Base-by-base conservation (phyloP, 192 early-diverging fungal genomes). In the Coemansia biformis region DNA sequence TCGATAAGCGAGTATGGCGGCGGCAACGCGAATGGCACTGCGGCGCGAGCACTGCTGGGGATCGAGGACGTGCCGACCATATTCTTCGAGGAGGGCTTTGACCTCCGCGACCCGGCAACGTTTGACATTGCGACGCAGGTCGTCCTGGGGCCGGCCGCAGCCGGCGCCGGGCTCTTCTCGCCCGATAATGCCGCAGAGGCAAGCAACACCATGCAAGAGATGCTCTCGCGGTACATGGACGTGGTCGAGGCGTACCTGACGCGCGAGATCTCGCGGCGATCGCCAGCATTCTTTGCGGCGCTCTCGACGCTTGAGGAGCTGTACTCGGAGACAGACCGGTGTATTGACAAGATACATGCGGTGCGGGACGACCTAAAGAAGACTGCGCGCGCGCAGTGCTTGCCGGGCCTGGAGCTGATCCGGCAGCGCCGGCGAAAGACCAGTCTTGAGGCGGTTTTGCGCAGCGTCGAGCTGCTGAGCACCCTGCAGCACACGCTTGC, bases 251-350 rank as follows among this genome's bases (percentile, higher is more conserved):
- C 89, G 2, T 92, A 98, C 48, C 64, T 99, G 21, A 84, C 93
- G 16, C 86, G 84, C 37, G 96, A 99, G 59, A 99, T 99, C 34
- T 92, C 92, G 26, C 80, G 83, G 17, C 74, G 95, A 18, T 93
- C 91, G n/a, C 81, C 85, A 8, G 92, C 95, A 0, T 99, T 99
- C 56, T 99, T 99, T 62, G 84, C 87, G 23, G 95, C 96, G 0
- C 70, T 99, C 9, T 85, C 86, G 7, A 97, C 92, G 47, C 76
- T 99, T 30, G 88, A 98, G 65, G 86, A 86, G 11, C 70, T 99
- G 32, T 90, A 99, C 63, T 79, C 83, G 1, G 93, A 99, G 55
- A 98, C 93, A 0, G 71, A 89, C 36, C 76, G 84, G 12, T 98
- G 94, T 56, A 86, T 99, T 8, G 69, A 76, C 0, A 83, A 99